Evolutionary conservation across 805 yeast species (phyloP).

Genomic region (Ogataea methanolica): DNA sequence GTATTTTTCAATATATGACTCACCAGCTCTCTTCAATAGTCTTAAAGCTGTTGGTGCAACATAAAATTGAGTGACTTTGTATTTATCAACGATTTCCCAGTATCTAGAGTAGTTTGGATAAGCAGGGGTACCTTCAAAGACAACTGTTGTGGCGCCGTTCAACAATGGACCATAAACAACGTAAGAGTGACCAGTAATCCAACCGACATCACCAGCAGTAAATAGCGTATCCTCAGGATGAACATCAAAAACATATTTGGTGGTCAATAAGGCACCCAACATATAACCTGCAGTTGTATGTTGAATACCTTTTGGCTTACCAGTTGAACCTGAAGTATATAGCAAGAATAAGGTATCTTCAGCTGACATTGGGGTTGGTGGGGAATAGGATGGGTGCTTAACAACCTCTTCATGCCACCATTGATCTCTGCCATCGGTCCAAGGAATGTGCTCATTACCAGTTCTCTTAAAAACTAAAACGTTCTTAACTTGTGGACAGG

Average conservation of each 20-base stretch:
- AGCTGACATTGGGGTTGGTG: conserved; percentile 81
- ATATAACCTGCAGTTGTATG: conserved; percentile 94
- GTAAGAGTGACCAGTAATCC: conserved; percentile 99
- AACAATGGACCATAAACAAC: conserved; percentile 91
- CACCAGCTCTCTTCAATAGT: conserved; percentile 79
- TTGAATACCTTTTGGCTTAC: conserved; percentile 97
- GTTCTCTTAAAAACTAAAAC: conserved; percentile 89
- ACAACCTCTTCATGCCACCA: conserved; percentile 93
- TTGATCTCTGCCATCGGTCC: conserved; percentile 76
- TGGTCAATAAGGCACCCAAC: conserved; percentile 86
- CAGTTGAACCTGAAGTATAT: conserved; percentile 97
- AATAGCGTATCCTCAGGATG: conserved; percentile 84
- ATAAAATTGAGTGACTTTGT: conserved; percentile 92
- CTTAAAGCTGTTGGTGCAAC: conserved; percentile 98
- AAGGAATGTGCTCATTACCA: conserved; percentile 65
- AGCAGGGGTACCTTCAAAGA: conserved; percentile 97
- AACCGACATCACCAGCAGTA: conserved; percentile 98
- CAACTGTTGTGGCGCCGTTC: conserved; percentile 84
- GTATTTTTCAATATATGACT: conserved; percentile 70
- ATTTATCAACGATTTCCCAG: conserved; percentile 92
- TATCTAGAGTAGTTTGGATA: conserved; percentile 93
- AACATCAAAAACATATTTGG: conserved; percentile 90
- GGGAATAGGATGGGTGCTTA: conserved; percentile 78
- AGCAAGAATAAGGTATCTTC: conserved; percentile 95
- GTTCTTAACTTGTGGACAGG: conserved; percentile 70